Conservation (phyloP, 2,329 filamentous ascomycete species). For the Ophiostoma quercus region DNA sequence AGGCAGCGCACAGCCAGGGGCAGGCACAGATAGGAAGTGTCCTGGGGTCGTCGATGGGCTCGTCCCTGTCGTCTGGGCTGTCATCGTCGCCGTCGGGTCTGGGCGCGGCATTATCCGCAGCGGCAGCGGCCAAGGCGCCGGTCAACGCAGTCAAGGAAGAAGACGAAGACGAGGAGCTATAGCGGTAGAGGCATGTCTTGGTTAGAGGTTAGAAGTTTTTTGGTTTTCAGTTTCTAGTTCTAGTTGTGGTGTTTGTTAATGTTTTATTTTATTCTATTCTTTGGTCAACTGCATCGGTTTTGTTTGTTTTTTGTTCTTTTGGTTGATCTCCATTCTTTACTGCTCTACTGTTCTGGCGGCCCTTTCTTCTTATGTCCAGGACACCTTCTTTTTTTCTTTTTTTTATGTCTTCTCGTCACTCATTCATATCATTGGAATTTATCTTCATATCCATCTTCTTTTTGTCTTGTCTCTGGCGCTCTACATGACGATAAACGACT, state of each 20-base stretch:
- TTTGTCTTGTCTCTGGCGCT: constrained; percentile 14
- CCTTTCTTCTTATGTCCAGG: background rate
- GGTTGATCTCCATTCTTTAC: background rate
- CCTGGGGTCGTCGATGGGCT: background rate
- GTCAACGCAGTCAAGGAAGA: constrained; percentile 9
- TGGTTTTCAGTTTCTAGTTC: background rate
- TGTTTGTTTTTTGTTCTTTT: background rate
- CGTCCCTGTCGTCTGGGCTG: background rate
- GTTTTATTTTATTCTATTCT: background rate
- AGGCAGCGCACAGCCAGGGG: constrained; percentile 32
- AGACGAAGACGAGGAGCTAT: constrained; percentile 27
- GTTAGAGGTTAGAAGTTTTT: background rate
- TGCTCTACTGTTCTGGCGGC: background rate
- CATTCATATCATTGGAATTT: background rate
- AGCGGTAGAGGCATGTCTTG: background rate
- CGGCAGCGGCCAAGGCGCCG: background rate
- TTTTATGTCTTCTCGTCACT: constrained; percentile 15
- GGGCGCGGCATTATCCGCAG: constrained; percentile 6
- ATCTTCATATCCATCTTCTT: background rate
- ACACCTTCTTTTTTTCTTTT: background rate
- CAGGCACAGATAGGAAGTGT: constrained; percentile 6
- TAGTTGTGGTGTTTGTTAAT: constrained; percentile 7
- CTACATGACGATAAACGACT: constrained; percentile 26
- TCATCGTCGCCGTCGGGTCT: background rate
- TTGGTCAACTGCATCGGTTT: background rate